A percentile compares a stretch with the other conserved stretches of the same genome.
These are phyloP conservation scores for Metschnikowia dekortorum DNA, from an alignment of 805 yeast species.

Conservation along the genomic window DNA sequence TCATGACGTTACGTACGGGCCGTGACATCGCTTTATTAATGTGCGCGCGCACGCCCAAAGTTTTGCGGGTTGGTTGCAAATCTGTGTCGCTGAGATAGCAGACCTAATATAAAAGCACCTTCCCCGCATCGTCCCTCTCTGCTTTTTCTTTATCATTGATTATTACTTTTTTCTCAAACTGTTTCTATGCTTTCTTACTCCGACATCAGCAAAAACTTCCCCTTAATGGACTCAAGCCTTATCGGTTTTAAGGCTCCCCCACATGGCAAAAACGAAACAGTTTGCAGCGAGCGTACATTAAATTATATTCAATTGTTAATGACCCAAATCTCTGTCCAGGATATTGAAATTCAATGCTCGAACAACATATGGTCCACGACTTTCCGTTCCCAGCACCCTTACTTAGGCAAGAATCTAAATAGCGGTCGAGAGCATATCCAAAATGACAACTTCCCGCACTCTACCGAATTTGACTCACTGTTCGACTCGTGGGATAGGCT, in stretches of 20 bases:
- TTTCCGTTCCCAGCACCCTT: not conserved
- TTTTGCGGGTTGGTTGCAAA: slow-evolving; percentile 5
- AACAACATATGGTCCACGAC: not conserved
- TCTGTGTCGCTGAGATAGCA: not conserved
- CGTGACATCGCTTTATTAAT: not conserved
- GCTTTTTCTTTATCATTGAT: not conserved
- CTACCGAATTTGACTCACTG: not conserved
- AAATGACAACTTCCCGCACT: not conserved
- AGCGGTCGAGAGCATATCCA: not conserved
- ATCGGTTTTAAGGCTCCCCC: slow-evolving; percentile 1
- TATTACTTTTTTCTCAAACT: not conserved
- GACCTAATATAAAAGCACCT: not conserved
- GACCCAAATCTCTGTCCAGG: not conserved
- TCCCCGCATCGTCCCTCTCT: not conserved
- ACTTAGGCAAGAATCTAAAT: not conserved
- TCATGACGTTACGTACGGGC: not conserved
- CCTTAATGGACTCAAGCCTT: slow-evolving; percentile 1
- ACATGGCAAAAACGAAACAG: not conserved
- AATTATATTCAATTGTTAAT: not conserved
- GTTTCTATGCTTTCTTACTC: not conserved
- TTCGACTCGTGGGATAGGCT: not conserved
- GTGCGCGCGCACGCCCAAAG: not conserved
- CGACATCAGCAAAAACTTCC: not conserved
- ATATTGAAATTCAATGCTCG: not conserved
- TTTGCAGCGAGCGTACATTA: not conserved